A percentile compares a stretch with the other conserved stretches of the same genome.
Conservation (phyloP, 805 yeast species). For the Candida bentonensis region DNA sequence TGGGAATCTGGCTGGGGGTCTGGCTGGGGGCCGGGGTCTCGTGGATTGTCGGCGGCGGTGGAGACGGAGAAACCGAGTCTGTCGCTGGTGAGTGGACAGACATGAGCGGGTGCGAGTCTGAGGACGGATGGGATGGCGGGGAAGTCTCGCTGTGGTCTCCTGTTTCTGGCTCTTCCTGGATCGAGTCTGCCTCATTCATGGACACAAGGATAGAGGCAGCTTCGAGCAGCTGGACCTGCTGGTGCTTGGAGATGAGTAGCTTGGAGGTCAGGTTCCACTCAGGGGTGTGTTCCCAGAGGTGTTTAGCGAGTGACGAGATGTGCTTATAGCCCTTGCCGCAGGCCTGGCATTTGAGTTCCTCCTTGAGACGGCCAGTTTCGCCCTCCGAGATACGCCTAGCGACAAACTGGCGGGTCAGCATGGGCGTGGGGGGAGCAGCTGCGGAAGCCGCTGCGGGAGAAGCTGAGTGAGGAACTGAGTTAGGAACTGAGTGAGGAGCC, state of each 20-base stretch:
- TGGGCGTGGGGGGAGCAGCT: constrained; percentile 8
- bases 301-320: constrained; percentile 75
- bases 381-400: constrained; percentile 77
- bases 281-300: constrained; percentile 88
- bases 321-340: constrained; percentile 89
- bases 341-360: constrained; percentile 75
- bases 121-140: not conserved
- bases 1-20: too few relatives aligned
- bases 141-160: not conserved
- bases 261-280: constrained; percentile 85
- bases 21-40: not conserved
- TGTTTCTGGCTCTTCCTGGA: constrained; percentile 9
- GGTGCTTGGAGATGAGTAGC: constrained; percentile 70
- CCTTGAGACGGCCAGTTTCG: constrained; percentile 71
- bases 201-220: constrained; percentile 56
- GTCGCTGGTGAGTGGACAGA: not conserved
- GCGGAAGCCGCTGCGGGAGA: not conserved
- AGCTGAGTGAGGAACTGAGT: too few relatives aligned
- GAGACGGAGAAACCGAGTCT: not conserved
- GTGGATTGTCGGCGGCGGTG: not conserved
- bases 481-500: too few relatives aligned
- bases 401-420: constrained; percentile 39
- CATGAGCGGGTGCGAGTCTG: not conserved
- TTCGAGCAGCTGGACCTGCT: constrained; percentile 67
- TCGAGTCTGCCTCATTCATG: constrained; percentile 34